Conservation (phyloP, 2,329 filamentous ascomycete species). For the Colletotrichum ledebouriae region DNA sequence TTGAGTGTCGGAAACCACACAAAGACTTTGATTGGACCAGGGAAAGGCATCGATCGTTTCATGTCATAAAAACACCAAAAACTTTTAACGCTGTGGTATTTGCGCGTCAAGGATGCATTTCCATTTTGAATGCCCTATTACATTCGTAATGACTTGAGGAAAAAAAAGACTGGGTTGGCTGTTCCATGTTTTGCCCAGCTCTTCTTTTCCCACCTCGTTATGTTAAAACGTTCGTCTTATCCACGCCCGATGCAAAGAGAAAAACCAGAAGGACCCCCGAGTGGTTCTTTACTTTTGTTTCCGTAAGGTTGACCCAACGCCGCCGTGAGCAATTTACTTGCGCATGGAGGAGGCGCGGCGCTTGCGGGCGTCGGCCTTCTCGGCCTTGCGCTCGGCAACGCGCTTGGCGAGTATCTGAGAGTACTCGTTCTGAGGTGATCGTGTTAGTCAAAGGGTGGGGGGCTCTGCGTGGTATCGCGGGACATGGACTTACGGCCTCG, state of each 20-base stretch:
- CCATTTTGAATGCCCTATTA: slow-evolving; percentile 54
- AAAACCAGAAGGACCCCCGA: slow-evolving; percentile 54
- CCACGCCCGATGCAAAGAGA: slow-evolving; percentile 57
- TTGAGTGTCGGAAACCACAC: too few relatives aligned
- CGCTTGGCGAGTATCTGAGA: slow-evolving; percentile 96
- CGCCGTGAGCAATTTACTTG: slow-evolving; percentile 72
- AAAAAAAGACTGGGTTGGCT: slow-evolving; percentile 28
- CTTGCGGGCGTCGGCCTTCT: slow-evolving; percentile 96
- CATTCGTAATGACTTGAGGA: slow-evolving; percentile 49
- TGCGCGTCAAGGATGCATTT: slow-evolving; percentile 49
- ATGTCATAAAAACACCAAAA: slow-evolving; percentile 11
- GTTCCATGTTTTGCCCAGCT: neutral
- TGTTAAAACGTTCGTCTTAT: slow-evolving; percentile 47
- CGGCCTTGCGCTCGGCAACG: slow-evolving; percentile 94
- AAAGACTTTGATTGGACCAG: neutral
- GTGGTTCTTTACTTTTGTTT: slow-evolving; percentile 46
- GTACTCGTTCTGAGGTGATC: slow-evolving; percentile 85
- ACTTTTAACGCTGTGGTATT: slow-evolving; percentile 41
- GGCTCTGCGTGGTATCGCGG: too few relatives aligned
- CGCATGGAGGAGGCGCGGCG: slow-evolving; percentile 94
- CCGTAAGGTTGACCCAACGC: slow-evolving; percentile 43
- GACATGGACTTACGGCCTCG: slow-evolving; percentile 83
- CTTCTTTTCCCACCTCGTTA: slow-evolving; percentile 4
- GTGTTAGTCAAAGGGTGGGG: slow-evolving; percentile 40
- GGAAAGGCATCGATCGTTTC: neutral